Percentiles rank a stretch among this genome's conserved stretches.
phyloP scores from a whole-genome alignment of 2,329 filamentous ascomycete species.

The Cadophora luteo-olivacea region DNA sequence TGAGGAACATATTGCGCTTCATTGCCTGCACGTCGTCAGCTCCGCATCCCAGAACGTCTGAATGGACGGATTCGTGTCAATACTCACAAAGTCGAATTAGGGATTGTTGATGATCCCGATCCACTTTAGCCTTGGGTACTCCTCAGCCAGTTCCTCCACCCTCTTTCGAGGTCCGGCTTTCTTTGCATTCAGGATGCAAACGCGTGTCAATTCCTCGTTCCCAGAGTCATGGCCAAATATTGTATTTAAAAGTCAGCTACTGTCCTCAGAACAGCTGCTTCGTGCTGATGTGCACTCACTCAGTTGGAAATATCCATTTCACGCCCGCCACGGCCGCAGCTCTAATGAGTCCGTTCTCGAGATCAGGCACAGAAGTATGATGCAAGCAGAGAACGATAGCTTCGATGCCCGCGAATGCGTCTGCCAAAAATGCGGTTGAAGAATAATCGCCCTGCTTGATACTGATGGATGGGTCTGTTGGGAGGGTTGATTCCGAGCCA shows the following conservation, averaged over 20 bases:
- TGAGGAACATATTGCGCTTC: background rate
- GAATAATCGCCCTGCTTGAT: slow-evolving; percentile 9
- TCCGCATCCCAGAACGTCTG: too few species aligned
- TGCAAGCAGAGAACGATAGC: slow-evolving; percentile 5
- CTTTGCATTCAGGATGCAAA: background rate
- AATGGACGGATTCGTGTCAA: too few species aligned
- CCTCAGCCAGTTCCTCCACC: background rate
- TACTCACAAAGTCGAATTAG: slow-evolving; percentile 7
- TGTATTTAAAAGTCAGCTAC: background rate
- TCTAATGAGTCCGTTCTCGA: background rate
- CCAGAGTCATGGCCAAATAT: background rate
- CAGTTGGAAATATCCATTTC: background rate
- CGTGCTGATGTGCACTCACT: background rate
- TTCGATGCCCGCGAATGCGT: background rate
- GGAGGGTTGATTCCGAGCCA: background rate
- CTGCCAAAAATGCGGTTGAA: background rate
- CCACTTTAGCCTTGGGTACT: background rate
- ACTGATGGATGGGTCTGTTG: background rate
- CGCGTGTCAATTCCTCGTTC: background rate
- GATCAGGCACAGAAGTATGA: background rate
- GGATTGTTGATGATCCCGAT: slow-evolving; percentile 12
- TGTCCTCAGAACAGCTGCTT: too few species aligned
- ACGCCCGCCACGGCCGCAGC: background rate
- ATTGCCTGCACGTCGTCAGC: background rate
- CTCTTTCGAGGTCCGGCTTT: background rate